Percentiles rank a stretch among this genome's conserved stretches.
phyloP scores from a whole-genome alignment of 2,329 filamentous ascomycete genomes.

The Hypoxylon sp. region DNA sequence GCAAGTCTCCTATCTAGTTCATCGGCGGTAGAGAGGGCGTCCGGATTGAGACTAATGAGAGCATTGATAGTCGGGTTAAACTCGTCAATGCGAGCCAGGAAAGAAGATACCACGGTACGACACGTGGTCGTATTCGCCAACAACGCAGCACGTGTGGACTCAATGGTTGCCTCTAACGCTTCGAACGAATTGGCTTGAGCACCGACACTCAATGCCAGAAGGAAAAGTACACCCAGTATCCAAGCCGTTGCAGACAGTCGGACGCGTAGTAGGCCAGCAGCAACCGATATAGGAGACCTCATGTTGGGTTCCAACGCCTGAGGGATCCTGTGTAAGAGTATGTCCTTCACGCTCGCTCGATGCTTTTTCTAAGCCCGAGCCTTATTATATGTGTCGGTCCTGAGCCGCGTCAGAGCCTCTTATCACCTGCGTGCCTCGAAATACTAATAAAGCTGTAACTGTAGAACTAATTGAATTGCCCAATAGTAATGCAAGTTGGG shows the following conservation, averaged over 20 bases:
- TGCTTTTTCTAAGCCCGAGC: slow-evolving; percentile 28
- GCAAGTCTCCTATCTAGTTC: slow-evolving; percentile 61
- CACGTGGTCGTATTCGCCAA: slow-evolving; percentile 67
- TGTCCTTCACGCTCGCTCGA: slow-evolving; percentile 18
- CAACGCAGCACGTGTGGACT: slow-evolving; percentile 67
- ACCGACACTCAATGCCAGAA: slow-evolving; percentile 15
- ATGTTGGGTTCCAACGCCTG: slow-evolving; percentile 27
- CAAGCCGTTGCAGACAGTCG: slow-evolving; percentile 15
- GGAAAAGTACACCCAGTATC: slow-evolving; percentile 25
- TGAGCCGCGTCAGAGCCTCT: neutral
- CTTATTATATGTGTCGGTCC: slow-evolving; percentile 32
- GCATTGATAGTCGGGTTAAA: slow-evolving; percentile 71
- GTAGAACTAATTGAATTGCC: slow-evolving; percentile 30
- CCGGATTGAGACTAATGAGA: slow-evolving; percentile 65
- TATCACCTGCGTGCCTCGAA: neutral
- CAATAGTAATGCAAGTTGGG: slow-evolving; percentile 25
- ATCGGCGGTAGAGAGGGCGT: slow-evolving; percentile 60
- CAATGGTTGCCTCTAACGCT: slow-evolving; percentile 69
- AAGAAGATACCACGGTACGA: slow-evolving; percentile 65
- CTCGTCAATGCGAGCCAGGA: slow-evolving; percentile 68
- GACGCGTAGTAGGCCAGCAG: slow-evolving; percentile 23
- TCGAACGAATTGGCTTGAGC: slow-evolving; percentile 57
- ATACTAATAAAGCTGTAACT: too few species aligned
- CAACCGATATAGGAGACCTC: slow-evolving; percentile 19
- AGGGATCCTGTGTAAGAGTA: slow-evolving; percentile 4